These are phyloP conservation scores for Podila epicladia DNA, from an alignment of 192 early-diverging fungal species.

Conservation along the genomic window DNA sequence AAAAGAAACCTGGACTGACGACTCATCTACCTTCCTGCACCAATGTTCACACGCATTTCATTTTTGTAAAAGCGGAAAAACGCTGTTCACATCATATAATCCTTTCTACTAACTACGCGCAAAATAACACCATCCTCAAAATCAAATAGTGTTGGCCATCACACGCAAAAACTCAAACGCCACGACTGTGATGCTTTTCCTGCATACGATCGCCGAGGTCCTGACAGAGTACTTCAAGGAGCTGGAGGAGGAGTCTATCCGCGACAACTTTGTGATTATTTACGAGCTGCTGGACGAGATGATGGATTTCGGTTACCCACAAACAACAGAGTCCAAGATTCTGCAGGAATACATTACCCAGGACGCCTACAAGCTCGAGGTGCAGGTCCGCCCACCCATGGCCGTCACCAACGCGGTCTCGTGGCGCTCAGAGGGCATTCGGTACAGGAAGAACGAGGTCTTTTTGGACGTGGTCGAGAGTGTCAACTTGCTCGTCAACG, in stretches of 20 bases:
- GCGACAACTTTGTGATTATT: conserved; percentile 93
- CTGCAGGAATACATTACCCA: conserved; percentile 95
- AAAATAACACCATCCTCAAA: neutral
- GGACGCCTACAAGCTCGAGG: conserved; percentile 95
- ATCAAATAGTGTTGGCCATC: conserved; percentile 82
- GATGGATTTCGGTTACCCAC: conserved; percentile 93
- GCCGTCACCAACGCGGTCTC: conserved; percentile 93
- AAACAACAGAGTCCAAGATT: conserved; percentile 90
- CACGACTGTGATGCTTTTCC: conserved; percentile 92
- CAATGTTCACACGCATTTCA: too few relatives aligned
- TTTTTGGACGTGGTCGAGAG: conserved; percentile 99
- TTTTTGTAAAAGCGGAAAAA: neutral
- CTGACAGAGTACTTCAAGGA: conserved; percentile 95
- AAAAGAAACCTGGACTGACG: too few relatives aligned
- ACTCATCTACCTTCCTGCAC: too few relatives aligned
- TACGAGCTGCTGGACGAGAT: conserved; percentile 92
- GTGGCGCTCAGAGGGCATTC: conserved; percentile 94
- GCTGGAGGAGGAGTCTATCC: conserved; percentile 89
- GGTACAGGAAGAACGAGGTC: conserved; percentile 97
- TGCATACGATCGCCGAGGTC: conserved; percentile 92
- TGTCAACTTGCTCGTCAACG: conserved; percentile 92
- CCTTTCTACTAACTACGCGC: too few relatives aligned
- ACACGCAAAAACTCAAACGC: conserved; percentile 99
- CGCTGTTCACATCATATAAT: neutral
- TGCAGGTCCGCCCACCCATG: conserved; percentile 89